Evolutionary conservation across 1,284 basidiomycete species (phyloP).

Genomic region (Heterobasidion irregulare): DNA sequence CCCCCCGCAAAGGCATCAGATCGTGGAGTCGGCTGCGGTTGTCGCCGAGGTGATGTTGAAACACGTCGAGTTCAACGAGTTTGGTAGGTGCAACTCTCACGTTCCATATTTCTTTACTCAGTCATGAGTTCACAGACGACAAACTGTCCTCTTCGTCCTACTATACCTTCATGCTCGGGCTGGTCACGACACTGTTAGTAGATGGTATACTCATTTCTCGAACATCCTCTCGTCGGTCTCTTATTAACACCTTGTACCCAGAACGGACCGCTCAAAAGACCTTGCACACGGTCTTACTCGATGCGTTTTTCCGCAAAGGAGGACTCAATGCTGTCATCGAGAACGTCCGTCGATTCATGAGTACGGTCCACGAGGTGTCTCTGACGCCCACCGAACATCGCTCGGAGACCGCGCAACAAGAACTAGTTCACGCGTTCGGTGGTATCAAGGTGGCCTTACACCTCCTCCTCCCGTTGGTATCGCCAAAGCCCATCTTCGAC

Average conservation of each 20-base stretch:
- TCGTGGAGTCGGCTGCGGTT: constrained; percentile 57
- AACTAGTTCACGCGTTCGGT: constrained; percentile 68
- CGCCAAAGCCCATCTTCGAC: constrained; percentile 77
- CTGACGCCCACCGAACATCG: constrained; percentile 43
- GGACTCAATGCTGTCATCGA: constrained; percentile 68
- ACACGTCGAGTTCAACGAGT: constrained; percentile 55
- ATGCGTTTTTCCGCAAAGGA: constrained; percentile 64
- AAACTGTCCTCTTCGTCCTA: constrained; percentile 52
- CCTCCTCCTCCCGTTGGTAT: constrained; percentile 71
- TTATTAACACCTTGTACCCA: constrained; percentile 20
- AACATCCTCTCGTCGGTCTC: constrained; percentile 4
- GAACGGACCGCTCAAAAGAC: constrained; percentile 68
- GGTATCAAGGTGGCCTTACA: constrained; percentile 79
- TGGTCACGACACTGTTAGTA: constrained; percentile 69
- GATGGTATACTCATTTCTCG: constrained; percentile 56
- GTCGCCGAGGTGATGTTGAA: constrained; percentile 71
- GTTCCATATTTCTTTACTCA: constrained; percentile 1
- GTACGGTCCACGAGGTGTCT: constrained; percentile 46
- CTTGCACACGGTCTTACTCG: constrained; percentile 79
- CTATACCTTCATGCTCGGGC: constrained; percentile 71
- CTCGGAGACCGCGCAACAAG: constrained; percentile 47
- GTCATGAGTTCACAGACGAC: constrained; percentile 32
- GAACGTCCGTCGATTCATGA: constrained; percentile 50
- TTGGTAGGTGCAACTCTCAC: constrained; percentile 31
- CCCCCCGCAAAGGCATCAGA: constrained; percentile 70